A percentile compares a stretch with the other conserved stretches of the same genome.
phyloP scores from a whole-genome alignment of 352 stramenopile genomes.

The Globisporangium spiculum region DNA sequence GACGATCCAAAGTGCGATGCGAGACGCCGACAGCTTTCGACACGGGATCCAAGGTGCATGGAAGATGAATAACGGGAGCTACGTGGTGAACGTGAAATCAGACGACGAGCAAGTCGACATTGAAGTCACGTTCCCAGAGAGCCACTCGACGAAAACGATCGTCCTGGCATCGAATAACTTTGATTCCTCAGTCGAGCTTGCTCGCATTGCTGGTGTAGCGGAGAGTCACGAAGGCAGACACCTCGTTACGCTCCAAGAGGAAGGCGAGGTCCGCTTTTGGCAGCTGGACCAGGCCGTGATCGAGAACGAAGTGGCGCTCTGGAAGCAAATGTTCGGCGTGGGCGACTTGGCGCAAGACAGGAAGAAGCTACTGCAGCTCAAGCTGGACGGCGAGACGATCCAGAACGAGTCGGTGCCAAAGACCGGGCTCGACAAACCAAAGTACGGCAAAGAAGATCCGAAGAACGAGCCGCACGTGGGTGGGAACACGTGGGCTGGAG shows the following conservation, averaged over 20 bases:
- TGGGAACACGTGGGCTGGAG: slow-evolving; percentile 93
- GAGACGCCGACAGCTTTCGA: slow-evolving; percentile 14
- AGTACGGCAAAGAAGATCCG: slow-evolving; percentile 93
- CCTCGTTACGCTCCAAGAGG: slow-evolving; percentile 51
- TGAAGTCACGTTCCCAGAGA: slow-evolving; percentile 33
- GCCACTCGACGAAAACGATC: slow-evolving; percentile 39
- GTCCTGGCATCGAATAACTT: slow-evolving; percentile 20
- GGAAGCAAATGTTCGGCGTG: slow-evolving; percentile 67
- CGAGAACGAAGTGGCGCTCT: slow-evolving; percentile 44
- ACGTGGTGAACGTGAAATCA: slow-evolving; percentile 27
- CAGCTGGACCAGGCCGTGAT: slow-evolving; percentile 52
- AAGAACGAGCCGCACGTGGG: slow-evolving; percentile 94
- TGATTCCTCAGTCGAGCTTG: slow-evolving; percentile 9
- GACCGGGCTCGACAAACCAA: slow-evolving; percentile 77
- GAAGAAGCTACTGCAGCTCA: slow-evolving; percentile 32
- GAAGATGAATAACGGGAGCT: slow-evolving; percentile 17
- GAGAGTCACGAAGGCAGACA: slow-evolving; percentile 34
- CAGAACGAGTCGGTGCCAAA: slow-evolving; percentile 50
- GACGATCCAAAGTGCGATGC: slow-evolving; percentile 23
- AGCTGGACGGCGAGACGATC: slow-evolving; percentile 40
- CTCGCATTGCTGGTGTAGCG: slow-evolving; percentile 39
- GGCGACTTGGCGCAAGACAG: slow-evolving; percentile 11
- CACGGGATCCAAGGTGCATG: slow-evolving; percentile 29
- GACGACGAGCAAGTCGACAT: slow-evolving; percentile 32
- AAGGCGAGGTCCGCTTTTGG: slow-evolving; percentile 57